Conservation (phyloP, 164 flowering plant genomes). For the Umbilicus rupestris region DNA sequence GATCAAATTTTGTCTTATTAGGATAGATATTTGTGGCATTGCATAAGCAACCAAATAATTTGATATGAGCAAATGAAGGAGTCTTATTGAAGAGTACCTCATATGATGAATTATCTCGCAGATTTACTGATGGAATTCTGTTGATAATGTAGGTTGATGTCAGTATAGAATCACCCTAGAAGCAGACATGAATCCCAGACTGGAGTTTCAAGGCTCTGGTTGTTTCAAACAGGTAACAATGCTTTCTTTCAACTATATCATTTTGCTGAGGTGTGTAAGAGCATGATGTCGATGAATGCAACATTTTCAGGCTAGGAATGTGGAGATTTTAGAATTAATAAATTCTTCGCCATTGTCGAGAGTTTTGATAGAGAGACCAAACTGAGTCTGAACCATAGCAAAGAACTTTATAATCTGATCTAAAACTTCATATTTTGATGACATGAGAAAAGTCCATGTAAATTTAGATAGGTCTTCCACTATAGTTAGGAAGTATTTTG, state of each 20-base stretch:
- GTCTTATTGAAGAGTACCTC: background rate
- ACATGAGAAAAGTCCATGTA: constrained; percentile 1
- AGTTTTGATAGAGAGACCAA: background rate
- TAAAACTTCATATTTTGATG: background rate
- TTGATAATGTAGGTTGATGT: background rate
- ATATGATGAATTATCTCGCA: background rate
- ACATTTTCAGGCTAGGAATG: background rate
- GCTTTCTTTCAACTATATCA: background rate
- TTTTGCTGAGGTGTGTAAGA: background rate
- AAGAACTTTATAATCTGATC: background rate
- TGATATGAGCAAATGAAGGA: background rate
- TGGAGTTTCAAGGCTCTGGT: background rate
- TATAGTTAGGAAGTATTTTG: background rate
- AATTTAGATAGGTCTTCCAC: background rate
- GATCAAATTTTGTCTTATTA: background rate
- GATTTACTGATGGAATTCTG: background rate
- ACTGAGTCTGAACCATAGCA: background rate
- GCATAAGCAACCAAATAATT: background rate
- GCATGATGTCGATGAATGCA: background rate
- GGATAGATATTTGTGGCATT: background rate
- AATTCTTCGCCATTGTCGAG: background rate
- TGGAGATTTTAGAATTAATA: background rate
- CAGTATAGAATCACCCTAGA: background rate
- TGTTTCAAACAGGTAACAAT: too few relatives aligned
- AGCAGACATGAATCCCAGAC: background rate